Conservation (phyloP, 2,329 filamentous ascomycete genomes). For the Ceratocystis lukuohia region DNA sequence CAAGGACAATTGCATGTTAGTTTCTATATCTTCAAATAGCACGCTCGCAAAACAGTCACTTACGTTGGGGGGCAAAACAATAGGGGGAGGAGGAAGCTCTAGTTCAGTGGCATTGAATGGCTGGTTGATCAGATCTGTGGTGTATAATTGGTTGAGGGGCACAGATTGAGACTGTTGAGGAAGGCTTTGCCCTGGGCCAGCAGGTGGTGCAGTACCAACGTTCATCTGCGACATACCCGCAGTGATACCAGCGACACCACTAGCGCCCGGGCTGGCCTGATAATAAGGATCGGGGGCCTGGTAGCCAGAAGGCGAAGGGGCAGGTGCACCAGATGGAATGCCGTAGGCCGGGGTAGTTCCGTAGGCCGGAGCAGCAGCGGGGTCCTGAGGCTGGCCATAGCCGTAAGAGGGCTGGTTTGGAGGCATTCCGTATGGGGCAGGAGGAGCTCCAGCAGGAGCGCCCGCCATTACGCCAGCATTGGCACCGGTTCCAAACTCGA, state of each 20-base stretch:
- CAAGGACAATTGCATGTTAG: background rate
- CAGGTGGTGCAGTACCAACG: conserved; percentile 38
- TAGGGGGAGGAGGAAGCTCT: conserved; percentile 79
- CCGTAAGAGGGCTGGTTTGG: conserved; percentile 41
- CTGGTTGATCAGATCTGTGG: conserved; percentile 80
- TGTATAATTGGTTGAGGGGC: conserved; percentile 71
- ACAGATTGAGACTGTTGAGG: conserved; percentile 31
- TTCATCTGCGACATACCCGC: conserved; percentile 78
- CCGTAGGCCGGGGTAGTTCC: conserved; percentile 32
- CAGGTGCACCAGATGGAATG: conserved; percentile 23
- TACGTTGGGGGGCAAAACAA: conserved; percentile 84
- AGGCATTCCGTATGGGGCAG: conserved; percentile 39
- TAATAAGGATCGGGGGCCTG: conserved; percentile 57
- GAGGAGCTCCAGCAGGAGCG: conserved; percentile 30
- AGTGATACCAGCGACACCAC: conserved; percentile 58
- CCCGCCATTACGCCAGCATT: conserved; percentile 46
- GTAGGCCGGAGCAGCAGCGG: conserved; percentile 30
- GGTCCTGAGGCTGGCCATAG: conserved; percentile 40
- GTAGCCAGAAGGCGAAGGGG: conserved; percentile 43
- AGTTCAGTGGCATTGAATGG: conserved; percentile 90
- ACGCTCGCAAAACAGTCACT: conserved; percentile 28
- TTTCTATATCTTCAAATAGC: background rate
- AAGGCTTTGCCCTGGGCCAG: conserved; percentile 38
- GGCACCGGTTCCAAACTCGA: conserved; percentile 78
- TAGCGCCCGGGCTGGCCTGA: conserved; percentile 28